A percentile compares a stretch with the other conserved stretches of the same genome.
These are phyloP conservation scores for Hypsizygus ulmarius DNA, from an alignment of 1,284 basidiomycete genomes.

Conservation along the genomic window DNA sequence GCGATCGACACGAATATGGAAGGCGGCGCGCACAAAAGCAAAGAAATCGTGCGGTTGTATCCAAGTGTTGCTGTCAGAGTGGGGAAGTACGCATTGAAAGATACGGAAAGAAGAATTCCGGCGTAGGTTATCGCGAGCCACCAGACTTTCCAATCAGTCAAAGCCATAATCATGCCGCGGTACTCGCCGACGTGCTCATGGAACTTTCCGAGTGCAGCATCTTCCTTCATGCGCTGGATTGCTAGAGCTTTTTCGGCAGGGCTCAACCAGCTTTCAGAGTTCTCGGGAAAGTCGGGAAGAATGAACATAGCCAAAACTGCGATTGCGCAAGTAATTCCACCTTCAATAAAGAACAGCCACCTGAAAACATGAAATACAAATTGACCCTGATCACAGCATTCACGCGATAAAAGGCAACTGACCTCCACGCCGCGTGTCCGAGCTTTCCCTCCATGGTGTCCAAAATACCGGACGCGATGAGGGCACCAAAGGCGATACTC, in stretches of 20 bases:
- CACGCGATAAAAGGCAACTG: neutral
- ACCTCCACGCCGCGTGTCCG: conserved; percentile 27
- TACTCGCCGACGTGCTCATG: conserved; percentile 12
- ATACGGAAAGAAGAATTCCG: conserved; percentile 50
- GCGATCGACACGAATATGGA: conserved; percentile 15
- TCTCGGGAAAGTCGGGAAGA: conserved; percentile 25
- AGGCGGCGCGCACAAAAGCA: conserved; percentile 23
- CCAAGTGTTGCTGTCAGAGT: conserved; percentile 57
- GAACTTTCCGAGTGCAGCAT: conserved; percentile 15
- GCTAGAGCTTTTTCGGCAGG: conserved; percentile 20
- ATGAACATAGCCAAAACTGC: conserved; percentile 32
- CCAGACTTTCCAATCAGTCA: conserved; percentile 63
- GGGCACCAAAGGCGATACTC: conserved; percentile 48
- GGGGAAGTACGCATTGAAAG: conserved; percentile 42
- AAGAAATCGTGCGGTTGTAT: conserved; percentile 43
- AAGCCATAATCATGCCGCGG: conserved; percentile 35
- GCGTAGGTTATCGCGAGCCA: conserved; percentile 41
- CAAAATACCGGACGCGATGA: conserved; percentile 25
- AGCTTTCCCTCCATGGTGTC: conserved; percentile 22
- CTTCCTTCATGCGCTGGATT: conserved; percentile 21
- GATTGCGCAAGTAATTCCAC: conserved; percentile 32
- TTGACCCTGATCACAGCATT: neutral
- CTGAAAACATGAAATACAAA: conserved; percentile 15
- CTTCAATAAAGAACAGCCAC: conserved; percentile 48
- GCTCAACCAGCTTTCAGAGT: conserved; percentile 18